Conservation (phyloP, 768 basidiomycete species). For the Amyloporia xantha region DNA sequence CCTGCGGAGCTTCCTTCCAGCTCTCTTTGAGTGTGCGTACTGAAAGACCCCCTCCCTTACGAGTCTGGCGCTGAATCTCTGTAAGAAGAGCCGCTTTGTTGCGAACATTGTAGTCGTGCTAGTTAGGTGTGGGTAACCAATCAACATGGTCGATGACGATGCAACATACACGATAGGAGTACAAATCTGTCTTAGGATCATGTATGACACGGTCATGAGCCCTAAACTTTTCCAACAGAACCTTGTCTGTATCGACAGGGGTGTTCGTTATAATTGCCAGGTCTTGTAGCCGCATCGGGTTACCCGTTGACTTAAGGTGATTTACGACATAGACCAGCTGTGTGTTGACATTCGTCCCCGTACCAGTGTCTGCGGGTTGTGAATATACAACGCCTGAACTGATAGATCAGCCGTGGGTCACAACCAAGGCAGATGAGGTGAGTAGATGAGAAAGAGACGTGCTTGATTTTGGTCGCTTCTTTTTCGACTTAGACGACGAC, state of each 20-base stretch:
- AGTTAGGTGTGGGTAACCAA: conserved; percentile 3
- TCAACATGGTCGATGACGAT: neutral
- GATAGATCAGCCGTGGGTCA: conserved; percentile 13
- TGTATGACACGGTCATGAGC: conserved; percentile 73
- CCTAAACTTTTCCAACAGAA: conserved; percentile 75
- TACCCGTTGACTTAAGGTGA: conserved; percentile 63
- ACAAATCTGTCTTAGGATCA: conserved; percentile 80
- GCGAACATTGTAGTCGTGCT: conserved; percentile 85
- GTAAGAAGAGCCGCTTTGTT: conserved; percentile 79
- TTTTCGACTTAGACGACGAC: conserved; percentile 40
- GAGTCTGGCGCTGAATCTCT: conserved; percentile 80
- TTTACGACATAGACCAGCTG: conserved; percentile 82
- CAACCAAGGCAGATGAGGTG: conserved; percentile 16
- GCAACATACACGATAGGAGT: conserved; percentile 69
- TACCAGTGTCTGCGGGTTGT: conserved; percentile 81
- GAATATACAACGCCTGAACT: conserved; percentile 69
- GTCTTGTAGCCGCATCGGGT: conserved; percentile 83
- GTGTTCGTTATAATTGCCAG: conserved; percentile 76
- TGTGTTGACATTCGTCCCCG: conserved; percentile 77
- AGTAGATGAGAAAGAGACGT: conserved; percentile 25
- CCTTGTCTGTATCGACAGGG: conserved; percentile 63
- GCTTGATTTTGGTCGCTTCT: conserved; percentile 59
- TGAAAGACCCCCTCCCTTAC: conserved; percentile 78
- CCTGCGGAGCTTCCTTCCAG: conserved; percentile 81
- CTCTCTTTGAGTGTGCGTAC: conserved; percentile 83